A percentile compares a stretch with the other conserved stretches of the same genome.
Evolutionary conservation across 129 eudicot genomes (phyloP).

Genomic region (Centrapalus pauciflorus): DNA sequence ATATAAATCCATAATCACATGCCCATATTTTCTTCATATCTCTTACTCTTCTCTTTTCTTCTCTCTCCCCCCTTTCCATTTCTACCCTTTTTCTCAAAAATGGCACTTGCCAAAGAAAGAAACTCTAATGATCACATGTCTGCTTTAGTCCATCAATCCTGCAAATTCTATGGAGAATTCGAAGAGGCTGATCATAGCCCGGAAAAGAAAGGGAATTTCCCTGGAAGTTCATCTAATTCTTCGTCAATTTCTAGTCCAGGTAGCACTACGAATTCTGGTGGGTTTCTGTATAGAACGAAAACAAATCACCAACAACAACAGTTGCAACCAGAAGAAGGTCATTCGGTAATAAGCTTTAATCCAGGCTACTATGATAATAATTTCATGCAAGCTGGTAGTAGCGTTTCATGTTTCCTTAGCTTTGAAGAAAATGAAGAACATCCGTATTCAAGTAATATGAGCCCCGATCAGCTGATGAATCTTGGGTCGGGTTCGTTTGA

Average conservation of each 20-base stretch:
- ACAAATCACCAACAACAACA: slow-evolving; percentile 26
- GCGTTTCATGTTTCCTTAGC: slow-evolving; percentile 49
- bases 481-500: slow-evolving; percentile 26
- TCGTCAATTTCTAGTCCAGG: slow-evolving; percentile 71
- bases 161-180: slow-evolving; percentile 27
- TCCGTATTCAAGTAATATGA: slow-evolving; percentile 23
- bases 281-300: slow-evolving; percentile 19
- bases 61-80: background rate
- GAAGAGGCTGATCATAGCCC: slow-evolving; percentile 37
- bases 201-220: slow-evolving; percentile 30
- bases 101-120: slow-evolving; percentile 64
- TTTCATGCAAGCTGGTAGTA: slow-evolving; percentile 38
- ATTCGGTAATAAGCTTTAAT: slow-evolving; percentile 68
- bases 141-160: slow-evolving; percentile 32
- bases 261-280: slow-evolving; percentile 55
- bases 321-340: slow-evolving; percentile 47
- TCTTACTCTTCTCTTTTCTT: background rate
- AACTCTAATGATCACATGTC: slow-evolving; percentile 35
- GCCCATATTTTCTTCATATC: slow-evolving; percentile 8
- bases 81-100: background rate
- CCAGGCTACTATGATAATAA: slow-evolving; percentile 42
- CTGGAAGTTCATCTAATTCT: slow-evolving; percentile 45
- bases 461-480: slow-evolving; percentile 26
- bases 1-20: slow-evolving; percentile 24
- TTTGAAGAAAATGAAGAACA: slow-evolving; percentile 50